Evolutionary conservation across 2,329 filamentous ascomycete species (phyloP), one percentile per base, ranked within the genome.

Genomic region (Xylariaceae sp.): DNA sequence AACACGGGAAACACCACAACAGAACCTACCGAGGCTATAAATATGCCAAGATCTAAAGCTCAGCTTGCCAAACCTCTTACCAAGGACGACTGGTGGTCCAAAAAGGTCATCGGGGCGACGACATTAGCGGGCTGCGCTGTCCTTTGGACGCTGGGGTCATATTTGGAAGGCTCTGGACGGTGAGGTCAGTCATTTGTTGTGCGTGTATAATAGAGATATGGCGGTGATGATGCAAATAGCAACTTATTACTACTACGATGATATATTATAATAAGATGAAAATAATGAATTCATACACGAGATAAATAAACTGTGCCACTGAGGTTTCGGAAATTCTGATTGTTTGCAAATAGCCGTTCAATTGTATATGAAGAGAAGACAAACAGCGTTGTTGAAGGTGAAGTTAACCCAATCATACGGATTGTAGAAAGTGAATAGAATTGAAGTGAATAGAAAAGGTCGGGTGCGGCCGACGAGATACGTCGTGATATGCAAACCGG

Each of bases 21-120:
- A 47, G 67, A 67, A 13, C 59, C 66, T 23, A 65, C 56, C 13
- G 61, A 66, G 7, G 41, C 64, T 18, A 64, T 64, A 41, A 56
- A 11, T 3, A 55, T 61, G 50, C 55, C 63, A 0, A 51, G 60
- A 48, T 76, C 71, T 59, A 80, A 73, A 58, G 74, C 78, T 6
- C 78, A 77, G 50, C 75, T 78, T 34, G 79, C 85, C 10, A 88
- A 83, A 66, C 83, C 87, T 37, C 73, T 88, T 54, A 86, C 82
- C 2, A 84, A 88, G 56, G 81, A 86, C 39, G 82, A 83, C 57
- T 88, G 86, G 83, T 87, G 84, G 80, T 81, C 77, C 1, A 88
- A 86, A 76, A 88, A 86, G 72, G 73, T 82, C 1, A 73, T 83
- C 35, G 85, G 86, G n/a, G 82, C 81, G 3, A 81, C 82, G 17